Conservation (phyloP, 2,329 filamentous ascomycete species). For the Clathrospora elynae region DNA sequence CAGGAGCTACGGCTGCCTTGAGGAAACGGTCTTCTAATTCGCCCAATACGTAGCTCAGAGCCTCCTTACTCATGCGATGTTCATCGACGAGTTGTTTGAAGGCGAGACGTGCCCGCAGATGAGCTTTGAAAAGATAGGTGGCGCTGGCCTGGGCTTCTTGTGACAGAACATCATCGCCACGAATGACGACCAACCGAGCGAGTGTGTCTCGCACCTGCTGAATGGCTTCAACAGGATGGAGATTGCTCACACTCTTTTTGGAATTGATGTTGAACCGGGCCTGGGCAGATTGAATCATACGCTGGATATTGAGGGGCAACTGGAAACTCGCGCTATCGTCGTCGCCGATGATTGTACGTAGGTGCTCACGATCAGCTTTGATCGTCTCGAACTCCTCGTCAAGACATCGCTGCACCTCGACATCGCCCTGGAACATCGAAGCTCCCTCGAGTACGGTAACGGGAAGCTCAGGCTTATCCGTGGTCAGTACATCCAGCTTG, state of each 20-base stretch:
- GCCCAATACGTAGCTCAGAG: constrained; percentile 89
- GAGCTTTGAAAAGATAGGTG: constrained; percentile 89
- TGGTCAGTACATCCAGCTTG: constrained; percentile 85
- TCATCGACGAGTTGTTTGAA: constrained; percentile 91
- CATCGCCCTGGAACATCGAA: constrained; percentile 82
- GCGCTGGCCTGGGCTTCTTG: constrained; percentile 85
- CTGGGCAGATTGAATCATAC: constrained; percentile 89
- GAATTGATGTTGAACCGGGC: constrained; percentile 85
- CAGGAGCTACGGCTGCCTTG: constrained; percentile 82
- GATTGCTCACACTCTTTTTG: constrained; percentile 80
- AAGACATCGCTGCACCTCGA: constrained; percentile 82
- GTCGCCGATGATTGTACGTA: constrained; percentile 69
- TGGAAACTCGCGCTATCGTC: constrained; percentile 87
- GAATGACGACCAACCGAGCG: constrained; percentile 80
- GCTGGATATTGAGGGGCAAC: constrained; percentile 86
- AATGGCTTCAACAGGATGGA: constrained; percentile 87
- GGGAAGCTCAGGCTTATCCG: constrained; percentile 65
- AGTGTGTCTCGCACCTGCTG: constrained; percentile 76
- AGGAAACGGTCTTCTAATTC: constrained; percentile 89
- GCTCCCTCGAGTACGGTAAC: constrained; percentile 81
- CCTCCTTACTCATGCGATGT: constrained; percentile 84
- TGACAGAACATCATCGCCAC: constrained; percentile 81
- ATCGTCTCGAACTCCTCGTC: constrained; percentile 88
- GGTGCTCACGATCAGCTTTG: constrained; percentile 70
- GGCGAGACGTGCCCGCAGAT: constrained; percentile 84